Conservation (phyloP, 371 early-diverging fungal genomes). For the Mortierella sp. region DNA sequence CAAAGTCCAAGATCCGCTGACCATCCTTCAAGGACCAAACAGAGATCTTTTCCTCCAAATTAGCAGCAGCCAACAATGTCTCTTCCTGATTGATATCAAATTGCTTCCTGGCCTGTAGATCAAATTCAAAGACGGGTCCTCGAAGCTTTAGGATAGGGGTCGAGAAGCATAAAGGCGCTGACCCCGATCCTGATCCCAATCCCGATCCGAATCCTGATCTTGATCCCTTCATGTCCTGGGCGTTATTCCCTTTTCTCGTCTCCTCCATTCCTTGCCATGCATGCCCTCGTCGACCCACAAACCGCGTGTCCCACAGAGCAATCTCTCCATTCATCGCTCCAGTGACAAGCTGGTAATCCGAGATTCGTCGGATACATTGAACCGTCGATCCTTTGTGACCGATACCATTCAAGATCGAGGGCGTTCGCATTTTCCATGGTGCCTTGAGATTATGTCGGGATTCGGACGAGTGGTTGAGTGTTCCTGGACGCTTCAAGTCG, state of each 20-base stretch:
- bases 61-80: conserved; percentile 33
- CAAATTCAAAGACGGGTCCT: conserved; percentile 2
- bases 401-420: conserved; percentile 21
- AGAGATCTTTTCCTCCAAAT: conserved; percentile 24
- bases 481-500: conserved; percentile 28
- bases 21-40: conserved; percentile 44
- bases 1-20: conserved; percentile 30
- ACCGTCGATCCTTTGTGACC: conserved; percentile 44
- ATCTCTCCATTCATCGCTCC: conserved; percentile 51
- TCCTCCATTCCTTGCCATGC: too few species aligned
- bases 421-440: background rate
- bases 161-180: background rate
- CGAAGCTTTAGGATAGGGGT: conserved; percentile 32
- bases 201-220: too few species aligned
- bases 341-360: conserved; percentile 38
- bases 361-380: conserved; percentile 26
- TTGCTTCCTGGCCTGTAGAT: conserved; percentile 10
- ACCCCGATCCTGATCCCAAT: too few species aligned
- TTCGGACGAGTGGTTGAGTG: background rate
- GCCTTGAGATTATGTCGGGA: conserved; percentile 2
- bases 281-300: conserved; percentile 11
- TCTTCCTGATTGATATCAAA: conserved; percentile 33
- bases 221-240: too few species aligned
- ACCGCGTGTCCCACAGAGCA: conserved; percentile 46
- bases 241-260: too few species aligned